Evolutionary conservation across 2,329 filamentous ascomycete genomes (phyloP).

Genomic region (Fusarium neocosmosporiellum): DNA sequence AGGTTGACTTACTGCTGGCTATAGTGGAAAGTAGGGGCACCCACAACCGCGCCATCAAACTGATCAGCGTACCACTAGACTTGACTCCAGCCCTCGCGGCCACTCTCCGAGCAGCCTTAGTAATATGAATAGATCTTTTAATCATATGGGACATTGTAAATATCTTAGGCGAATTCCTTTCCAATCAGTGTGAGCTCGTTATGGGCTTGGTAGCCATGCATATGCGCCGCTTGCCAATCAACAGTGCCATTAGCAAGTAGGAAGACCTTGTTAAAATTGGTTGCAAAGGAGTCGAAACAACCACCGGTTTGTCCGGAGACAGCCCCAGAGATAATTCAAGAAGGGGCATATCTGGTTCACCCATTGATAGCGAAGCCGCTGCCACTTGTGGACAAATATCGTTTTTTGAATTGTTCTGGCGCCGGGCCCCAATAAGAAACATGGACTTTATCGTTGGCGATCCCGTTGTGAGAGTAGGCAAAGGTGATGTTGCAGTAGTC

Average conservation of each 20-base stretch:
- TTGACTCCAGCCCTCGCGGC: slow-evolving; percentile 55
- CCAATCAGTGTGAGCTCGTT: slow-evolving; percentile 59
- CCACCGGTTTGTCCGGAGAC: slow-evolving; percentile 54
- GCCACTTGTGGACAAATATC: slow-evolving; percentile 58
- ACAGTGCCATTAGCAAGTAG: slow-evolving; percentile 60
- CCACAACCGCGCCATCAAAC: slow-evolving; percentile 25
- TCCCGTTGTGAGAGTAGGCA: slow-evolving; percentile 48
- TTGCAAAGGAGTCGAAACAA: slow-evolving; percentile 57
- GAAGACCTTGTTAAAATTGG: slow-evolving; percentile 51
- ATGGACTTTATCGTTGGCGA: slow-evolving; percentile 44
- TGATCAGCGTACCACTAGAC: slow-evolving; percentile 25
- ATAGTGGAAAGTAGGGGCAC: slow-evolving; percentile 43
- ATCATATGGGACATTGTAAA: slow-evolving; percentile 48
- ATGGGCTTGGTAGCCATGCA: slow-evolving; percentile 63
- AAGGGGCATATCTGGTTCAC: slow-evolving; percentile 41
- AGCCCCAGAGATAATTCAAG: slow-evolving; percentile 55
- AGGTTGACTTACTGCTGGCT: slow-evolving; percentile 57
- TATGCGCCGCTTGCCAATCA: slow-evolving; percentile 61
- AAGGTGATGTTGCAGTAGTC: slow-evolving; percentile 53
- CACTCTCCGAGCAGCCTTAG: slow-evolving; percentile 59
- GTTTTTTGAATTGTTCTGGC: slow-evolving; percentile 54
- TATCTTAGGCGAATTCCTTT: slow-evolving; percentile 54
- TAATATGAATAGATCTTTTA: slow-evolving; percentile 62
- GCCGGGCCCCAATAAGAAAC: slow-evolving; percentile 49
- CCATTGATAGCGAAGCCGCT: slow-evolving; percentile 50